Conservation (phyloP, 2,329 filamentous ascomycete species). For the Aspergillus pseudotamarii region DNA sequence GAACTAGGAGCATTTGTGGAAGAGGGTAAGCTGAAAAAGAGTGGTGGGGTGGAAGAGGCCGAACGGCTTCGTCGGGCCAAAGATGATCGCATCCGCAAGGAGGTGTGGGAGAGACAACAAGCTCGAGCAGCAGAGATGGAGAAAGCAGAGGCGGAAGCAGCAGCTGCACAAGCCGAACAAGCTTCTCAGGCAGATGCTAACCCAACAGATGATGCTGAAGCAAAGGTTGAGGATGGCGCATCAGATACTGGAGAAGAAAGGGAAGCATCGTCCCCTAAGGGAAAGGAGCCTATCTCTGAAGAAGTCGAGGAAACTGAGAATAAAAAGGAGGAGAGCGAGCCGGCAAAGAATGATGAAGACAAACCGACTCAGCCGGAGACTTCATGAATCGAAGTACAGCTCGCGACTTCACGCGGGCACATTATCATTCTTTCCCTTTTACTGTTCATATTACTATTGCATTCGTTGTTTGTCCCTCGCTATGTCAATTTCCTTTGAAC, state of each 20-base stretch:
- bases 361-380: background rate
- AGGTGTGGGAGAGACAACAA: conserved; percentile 64
- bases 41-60: conserved; percentile 89
- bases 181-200: background rate
- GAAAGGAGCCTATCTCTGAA: background rate
- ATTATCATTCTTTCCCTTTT: background rate
- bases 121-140: conserved; percentile 55
- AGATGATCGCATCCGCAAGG: conserved; percentile 81
- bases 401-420: background rate
- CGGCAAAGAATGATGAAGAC: conserved; percentile 1
- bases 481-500: background rate
- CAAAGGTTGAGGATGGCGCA: conserved; percentile 9
- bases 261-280: background rate
- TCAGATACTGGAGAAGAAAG: background rate
- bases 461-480: background rate
- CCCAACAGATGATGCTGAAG: conserved; percentile 10
- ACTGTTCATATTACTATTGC: background rate
- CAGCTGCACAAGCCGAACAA: conserved; percentile 23
- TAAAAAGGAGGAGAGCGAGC: background rate
- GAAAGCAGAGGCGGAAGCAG: conserved; percentile 35
- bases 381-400: background rate
- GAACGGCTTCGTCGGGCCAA: conserved; percentile 81
- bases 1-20: conserved; percentile 84
- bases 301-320: background rate
- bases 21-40: conserved; percentile 93